These are phyloP conservation scores for Verticillium nubilum DNA, from an alignment of 2,329 filamentous ascomycete species.

Conservation along the genomic window DNA sequence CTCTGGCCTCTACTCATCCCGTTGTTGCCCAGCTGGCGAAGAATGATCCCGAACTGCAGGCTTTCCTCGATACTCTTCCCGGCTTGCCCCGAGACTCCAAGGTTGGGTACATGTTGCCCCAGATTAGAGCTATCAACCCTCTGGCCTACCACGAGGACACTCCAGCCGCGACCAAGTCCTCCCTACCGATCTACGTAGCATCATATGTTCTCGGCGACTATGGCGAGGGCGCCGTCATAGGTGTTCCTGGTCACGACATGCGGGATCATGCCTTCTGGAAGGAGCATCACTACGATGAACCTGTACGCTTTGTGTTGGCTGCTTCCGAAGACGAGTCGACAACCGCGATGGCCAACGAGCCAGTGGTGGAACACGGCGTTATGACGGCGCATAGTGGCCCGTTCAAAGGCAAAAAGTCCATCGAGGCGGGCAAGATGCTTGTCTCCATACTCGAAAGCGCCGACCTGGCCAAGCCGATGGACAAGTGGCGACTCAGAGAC, in stretches of 20 bases:
- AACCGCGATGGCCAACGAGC: slow-evolving; percentile 37
- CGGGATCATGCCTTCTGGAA: slow-evolving; percentile 79
- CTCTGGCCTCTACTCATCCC: slow-evolving; percentile 68
- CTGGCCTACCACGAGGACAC: slow-evolving; percentile 49
- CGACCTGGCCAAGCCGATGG: slow-evolving; percentile 53
- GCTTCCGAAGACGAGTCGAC: slow-evolving; percentile 43
- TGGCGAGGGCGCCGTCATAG: slow-evolving; percentile 86
- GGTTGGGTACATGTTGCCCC: slow-evolving; percentile 62
- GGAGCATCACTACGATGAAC: slow-evolving; percentile 55
- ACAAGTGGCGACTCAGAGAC: slow-evolving; percentile 78
- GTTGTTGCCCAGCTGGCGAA: slow-evolving; percentile 58
- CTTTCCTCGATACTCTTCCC: slow-evolving; percentile 62
- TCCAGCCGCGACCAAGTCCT: slow-evolving; percentile 44
- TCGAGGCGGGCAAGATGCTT: slow-evolving; percentile 56
- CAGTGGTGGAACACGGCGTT: slow-evolving; percentile 60
- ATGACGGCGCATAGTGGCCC: slow-evolving; percentile 61
- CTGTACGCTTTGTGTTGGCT: slow-evolving; percentile 59
- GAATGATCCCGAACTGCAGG: slow-evolving; percentile 54
- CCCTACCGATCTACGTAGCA: slow-evolving; percentile 72
- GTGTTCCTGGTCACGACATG: slow-evolving; percentile 78
- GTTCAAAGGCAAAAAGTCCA: slow-evolving; percentile 59
- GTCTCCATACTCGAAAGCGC: slow-evolving; percentile 50
- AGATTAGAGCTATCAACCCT: slow-evolving; percentile 60
- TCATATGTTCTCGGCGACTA: slow-evolving; percentile 84
- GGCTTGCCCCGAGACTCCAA: slow-evolving; percentile 51